Evolutionary conservation across 2,329 filamentous ascomycete species (phyloP), one percentile per base, ranked within the genome.

Genomic region (Phyllosticta paracitricarpa): DNA sequence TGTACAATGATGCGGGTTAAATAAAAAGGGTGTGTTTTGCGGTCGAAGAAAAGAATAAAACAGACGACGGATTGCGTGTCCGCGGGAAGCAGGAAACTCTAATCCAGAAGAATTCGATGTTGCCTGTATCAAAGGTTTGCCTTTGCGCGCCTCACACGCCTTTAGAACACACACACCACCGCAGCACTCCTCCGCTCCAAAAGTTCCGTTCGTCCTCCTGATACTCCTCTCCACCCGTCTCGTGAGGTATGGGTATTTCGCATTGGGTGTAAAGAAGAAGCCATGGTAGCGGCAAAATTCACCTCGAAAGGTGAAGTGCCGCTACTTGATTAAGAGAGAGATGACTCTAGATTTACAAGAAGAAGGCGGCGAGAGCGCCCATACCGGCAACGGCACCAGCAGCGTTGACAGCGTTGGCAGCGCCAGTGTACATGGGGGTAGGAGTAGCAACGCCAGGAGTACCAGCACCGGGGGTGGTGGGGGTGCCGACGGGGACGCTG

Each of bases 331-430:
- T 48, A n/a, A 48, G 40, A 48, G 40, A 66, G 61, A 70, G 72
- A 71, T 61, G 59, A 61, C 59, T 61, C 56, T 40, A 72, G 70
- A 63, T 73, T 73, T 74, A 75, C 70, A 75, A 71, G 72, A 75
- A 74, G 67, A 75, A 67, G 71, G 73, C 73, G 64, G 73, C 73
- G 67, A 75, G 68, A 66, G 72, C 73, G 73, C 72, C 73, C 65
- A 74, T 66, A 71, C 71, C 73, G 58, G 72, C 73, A 65, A 73
- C 69, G 67, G 73, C 72, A 68, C 70, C 69, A 66, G 67, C 71
- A 61, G 67, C 69, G 69, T 73, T 70, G 66, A 71, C 66, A 58
- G 69, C 62, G 66, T 65, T 68, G 64, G 72, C 72, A 68, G 72
- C 72, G 61, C 73, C 73, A 58, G 71, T 71, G 72, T 73, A 75